Conservation (phyloP, 2,329 filamentous ascomycete species). For the Neonectria faginata region DNA sequence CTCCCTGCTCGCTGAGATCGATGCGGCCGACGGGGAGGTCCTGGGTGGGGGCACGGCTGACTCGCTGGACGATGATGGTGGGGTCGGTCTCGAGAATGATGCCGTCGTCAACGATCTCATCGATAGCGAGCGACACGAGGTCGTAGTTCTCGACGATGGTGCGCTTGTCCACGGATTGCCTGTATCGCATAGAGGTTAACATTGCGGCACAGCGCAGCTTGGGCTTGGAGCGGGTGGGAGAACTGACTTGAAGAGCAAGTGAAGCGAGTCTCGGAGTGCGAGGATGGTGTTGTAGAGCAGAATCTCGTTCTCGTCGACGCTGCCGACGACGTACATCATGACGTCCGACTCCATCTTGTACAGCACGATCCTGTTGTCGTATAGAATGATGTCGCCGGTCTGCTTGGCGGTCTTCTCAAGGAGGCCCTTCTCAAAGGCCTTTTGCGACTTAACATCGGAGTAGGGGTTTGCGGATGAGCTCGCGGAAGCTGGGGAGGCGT, state of each 20-base stretch:
- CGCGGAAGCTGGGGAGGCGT: conserved; percentile 50
- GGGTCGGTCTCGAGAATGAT: conserved; percentile 98
- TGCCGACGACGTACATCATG: conserved; percentile 93
- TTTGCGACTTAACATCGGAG: conserved; percentile 90
- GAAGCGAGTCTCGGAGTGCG: conserved; percentile 88
- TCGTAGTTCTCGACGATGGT: conserved; percentile 99
- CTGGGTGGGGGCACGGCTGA: conserved; percentile 90
- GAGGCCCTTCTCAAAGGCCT: conserved; percentile 95
- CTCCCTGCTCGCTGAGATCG: conserved; percentile 93
- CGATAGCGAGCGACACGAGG: conserved; percentile 90
- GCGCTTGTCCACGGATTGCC: conserved; percentile 95
- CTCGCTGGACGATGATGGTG: conserved; percentile 90
- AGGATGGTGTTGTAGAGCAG: conserved; percentile 94
- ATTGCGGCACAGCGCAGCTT: conserved; percentile 1
- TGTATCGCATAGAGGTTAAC: conserved; percentile 51
- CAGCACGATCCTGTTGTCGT: conserved; percentile 94
- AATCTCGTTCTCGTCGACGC: conserved; percentile 95
- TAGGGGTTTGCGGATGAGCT: conserved; percentile 78
- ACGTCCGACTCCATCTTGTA: conserved; percentile 99
- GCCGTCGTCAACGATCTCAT: conserved; percentile 95
- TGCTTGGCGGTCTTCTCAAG: conserved; percentile 97
- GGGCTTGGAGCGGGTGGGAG: neutral
- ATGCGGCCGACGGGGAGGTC: conserved; percentile 94
- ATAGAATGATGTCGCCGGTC: conserved; percentile 94
- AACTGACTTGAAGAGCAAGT: conserved; percentile 89